phyloP scores from a whole-genome alignment of 306 rosid genomes.

The Styphnolobium japonicum region DNA sequence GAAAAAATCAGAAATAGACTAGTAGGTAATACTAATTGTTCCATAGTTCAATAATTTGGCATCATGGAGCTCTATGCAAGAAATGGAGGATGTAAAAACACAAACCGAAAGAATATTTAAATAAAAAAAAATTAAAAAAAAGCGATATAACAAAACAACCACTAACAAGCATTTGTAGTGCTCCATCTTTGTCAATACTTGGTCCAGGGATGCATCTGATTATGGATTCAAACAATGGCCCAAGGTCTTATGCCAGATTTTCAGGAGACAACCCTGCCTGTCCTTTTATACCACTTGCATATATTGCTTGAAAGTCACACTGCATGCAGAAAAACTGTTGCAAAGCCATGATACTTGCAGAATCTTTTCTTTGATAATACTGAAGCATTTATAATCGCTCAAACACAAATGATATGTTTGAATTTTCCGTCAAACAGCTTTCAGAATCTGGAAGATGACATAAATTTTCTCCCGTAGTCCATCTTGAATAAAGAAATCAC shows the following conservation, averaged over 20 bases:
- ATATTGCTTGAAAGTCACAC: conserved; percentile 97
- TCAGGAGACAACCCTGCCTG: conserved; percentile 91
- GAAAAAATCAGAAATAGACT: neutral
- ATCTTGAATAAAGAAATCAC: conserved; percentile 1
- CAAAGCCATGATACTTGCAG: neutral
- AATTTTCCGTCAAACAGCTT: neutral
- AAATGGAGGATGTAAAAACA: neutral
- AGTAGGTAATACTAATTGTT: neutral
- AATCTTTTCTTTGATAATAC: neutral
- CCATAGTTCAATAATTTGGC: neutral
- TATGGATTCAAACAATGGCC: conserved; percentile 66
- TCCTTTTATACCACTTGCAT: conserved; percentile 98
- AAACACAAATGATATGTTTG: conserved; percentile 5
- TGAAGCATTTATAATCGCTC: conserved; percentile 14
- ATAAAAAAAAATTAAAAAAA: neutral
- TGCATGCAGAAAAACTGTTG: conserved; percentile 36
- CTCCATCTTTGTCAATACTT: conserved; percentile 62
- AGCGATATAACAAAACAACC: conserved; percentile 12
- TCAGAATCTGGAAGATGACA: neutral
- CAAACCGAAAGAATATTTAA: neutral
- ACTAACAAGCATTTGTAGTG: conserved; percentile 76
- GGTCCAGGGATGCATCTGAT: conserved; percentile 85
- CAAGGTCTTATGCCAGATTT: conserved; percentile 82
- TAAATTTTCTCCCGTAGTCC: neutral
- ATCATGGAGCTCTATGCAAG: neutral